Base-by-base conservation (phyloP, 2,329 filamentous ascomycete species). In the Claviceps spartinae region DNA sequence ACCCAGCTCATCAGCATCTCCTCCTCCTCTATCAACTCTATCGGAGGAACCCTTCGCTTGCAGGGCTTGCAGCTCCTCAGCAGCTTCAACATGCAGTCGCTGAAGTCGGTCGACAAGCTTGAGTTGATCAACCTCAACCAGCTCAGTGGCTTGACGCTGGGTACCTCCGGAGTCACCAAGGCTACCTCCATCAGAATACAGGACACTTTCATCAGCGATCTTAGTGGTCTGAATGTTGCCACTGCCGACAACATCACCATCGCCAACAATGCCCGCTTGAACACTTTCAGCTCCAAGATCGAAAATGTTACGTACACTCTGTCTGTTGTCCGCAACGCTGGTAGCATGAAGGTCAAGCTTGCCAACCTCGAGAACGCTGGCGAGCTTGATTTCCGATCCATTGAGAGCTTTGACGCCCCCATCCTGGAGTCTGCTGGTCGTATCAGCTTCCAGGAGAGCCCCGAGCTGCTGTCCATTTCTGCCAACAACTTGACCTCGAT, bases 211-310 rank as follows among this genome's bases (percentile, higher is more conserved):
- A 79, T 98, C 60, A 78, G 74, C 66, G 81, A 78, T 58, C 79
- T 98, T 54, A 76, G 83, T 59, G 89, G 88, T 64, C 86, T 98
- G 67, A 85, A 88, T 66, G 76, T 97, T 57, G 70, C 80, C 57
- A 76, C 77, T n/a, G 83, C 88, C 51, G 77, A 79, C 53, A 76
- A 73, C 59, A 79, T 98, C 66, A 75, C 86, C 67, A 85, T 98
- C 70, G 85, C 87, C 78, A 95, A 95, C 83, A 97, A 97, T 81
- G 73, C 73, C 56, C 83, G 85, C 65, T 77, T 98, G 61, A 80
- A 78, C 65, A 75, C 74, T 55, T 86, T 94, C 73, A 79, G 80
- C 65, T 86, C 89, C 69, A 79, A 85, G 65, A 77, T 97, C 54
- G 77, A 77, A 67, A 91, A 86, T 72, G 79, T 95, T 61, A 85